Conservation (phyloP, 352 stramenopile genomes). For the Phytophthora europaea region DNA sequence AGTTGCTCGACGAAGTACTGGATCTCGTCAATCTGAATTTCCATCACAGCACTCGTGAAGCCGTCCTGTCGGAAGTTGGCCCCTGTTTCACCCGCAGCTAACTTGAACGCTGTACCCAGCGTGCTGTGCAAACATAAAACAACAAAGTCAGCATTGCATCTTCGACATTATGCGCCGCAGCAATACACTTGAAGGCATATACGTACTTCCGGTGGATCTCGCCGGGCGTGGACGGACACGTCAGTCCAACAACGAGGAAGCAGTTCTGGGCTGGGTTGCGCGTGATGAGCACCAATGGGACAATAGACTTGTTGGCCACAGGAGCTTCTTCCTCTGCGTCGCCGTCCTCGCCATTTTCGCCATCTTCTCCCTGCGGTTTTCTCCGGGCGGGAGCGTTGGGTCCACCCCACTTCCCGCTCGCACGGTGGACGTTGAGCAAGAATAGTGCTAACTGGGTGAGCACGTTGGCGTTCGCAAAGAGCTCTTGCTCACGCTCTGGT, state of each 20-base stretch:
- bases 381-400: conserved; percentile 11
- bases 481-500: conserved; percentile 77
- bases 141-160: conserved; percentile 10
- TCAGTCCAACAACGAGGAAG: conserved; percentile 97
- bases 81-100: conserved; percentile 94
- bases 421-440: conserved; percentile 95
- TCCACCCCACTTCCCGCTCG: conserved; percentile 95
- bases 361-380: conserved; percentile 48
- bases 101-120: conserved; percentile 95
- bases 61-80: conserved; percentile 95
- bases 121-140: conserved; percentile 54
- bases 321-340: conserved; percentile 46
- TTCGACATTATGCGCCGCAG: background rate
- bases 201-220: conserved; percentile 91
- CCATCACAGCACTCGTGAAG: conserved; percentile 96
- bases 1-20: conserved; percentile 97
- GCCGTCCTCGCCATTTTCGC: conserved; percentile 35
- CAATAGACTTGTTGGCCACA: conserved; percentile 62
- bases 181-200: background rate
- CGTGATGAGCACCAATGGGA: conserved; percentile 83
- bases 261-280: conserved; percentile 92
- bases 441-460: conserved; percentile 96
- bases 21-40: conserved; percentile 95
- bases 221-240: conserved; percentile 90
- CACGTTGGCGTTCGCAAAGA: conserved; percentile 96